Base-by-base conservation (phyloP, 192 early-diverging fungal genomes). In the Phycomyces blakesleeanus region DNA sequence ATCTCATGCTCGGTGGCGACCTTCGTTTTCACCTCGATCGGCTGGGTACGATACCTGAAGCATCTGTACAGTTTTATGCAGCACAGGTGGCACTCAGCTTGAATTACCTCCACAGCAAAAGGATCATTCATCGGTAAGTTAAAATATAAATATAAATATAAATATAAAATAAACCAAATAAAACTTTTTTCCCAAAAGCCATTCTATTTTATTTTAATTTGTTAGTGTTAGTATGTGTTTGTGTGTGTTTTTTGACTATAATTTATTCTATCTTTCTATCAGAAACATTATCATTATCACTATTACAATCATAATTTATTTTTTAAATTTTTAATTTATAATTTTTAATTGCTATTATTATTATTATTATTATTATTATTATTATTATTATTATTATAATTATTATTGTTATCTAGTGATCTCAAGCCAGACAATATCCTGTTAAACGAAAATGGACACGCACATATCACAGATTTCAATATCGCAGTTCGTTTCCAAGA, bases 1-100 rank as follows among this genome's bases (percentile, higher is more conserved):
- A 98, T 72, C 80, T 98, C 47, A 96, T 94, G 94, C 72, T 93
- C 27, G 94, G 95, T 68, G 94, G 95, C 24, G 95, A 98, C 77
- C 76, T 98, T 66, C 84, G 94, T 5, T 94, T 93, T 67, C 95
- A 98, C 67, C 74, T 93, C 8, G 88, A 93, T 66, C 73, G 87
- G 14, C 74, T 84, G 54, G 85, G 86, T 5, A 70, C 71, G 0
- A 78, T 94, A 59, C 76, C 73, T 8, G 91, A 93, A 57, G 82
- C 80, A 7, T 76, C 80, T 25, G 86, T 92, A 11, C 59, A 76
- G 21, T 83, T 91, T 51, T 89, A 88, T 69, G 82, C 83, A 7
- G 89, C 89, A 1, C 90, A 93, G 67, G 38, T 91, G 3, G 74
- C 86, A 18, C 77, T 83, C 14, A 85, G 78, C 16, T 61, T 93